A percentile compares a stretch with the other conserved stretches of the same genome.
Evolutionary conservation across 1,284 basidiomycete species (phyloP).

Genomic region (Trametes hirsuta): DNA sequence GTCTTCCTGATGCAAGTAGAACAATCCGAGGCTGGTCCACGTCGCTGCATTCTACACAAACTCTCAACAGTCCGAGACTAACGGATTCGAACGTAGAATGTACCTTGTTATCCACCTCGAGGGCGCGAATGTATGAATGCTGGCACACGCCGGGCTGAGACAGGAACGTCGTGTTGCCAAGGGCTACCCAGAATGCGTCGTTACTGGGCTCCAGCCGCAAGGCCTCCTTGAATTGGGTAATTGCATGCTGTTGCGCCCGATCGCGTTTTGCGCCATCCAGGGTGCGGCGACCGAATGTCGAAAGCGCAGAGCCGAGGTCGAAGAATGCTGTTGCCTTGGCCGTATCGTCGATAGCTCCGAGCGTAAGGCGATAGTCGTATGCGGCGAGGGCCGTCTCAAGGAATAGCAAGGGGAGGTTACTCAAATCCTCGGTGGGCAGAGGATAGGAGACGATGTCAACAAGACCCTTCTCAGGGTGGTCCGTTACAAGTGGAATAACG

Average conservation of each 20-base stretch:
- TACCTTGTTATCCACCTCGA: constrained; percentile 86
- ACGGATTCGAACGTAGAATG: constrained; percentile 20
- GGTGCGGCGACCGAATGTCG: constrained; percentile 48
- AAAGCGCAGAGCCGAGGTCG: constrained; percentile 77
- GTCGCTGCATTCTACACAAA: constrained; percentile 65
- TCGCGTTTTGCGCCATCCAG: constrained; percentile 36
- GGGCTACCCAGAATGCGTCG: constrained; percentile 79
- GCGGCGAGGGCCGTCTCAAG: constrained; percentile 61
- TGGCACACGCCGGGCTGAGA: constrained; percentile 76
- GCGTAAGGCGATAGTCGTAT: constrained; percentile 74
- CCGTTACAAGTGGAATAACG: constrained; percentile 43
- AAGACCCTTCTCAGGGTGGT: constrained; percentile 45
- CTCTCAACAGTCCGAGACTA: constrained; percentile 2
- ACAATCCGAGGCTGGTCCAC: constrained; percentile 91
- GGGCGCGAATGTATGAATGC: constrained; percentile 89
- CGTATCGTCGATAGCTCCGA: constrained; percentile 64
- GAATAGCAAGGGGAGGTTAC: constrained; percentile 35
- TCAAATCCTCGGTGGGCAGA: constrained; percentile 15
- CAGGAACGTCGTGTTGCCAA: constrained; percentile 80
- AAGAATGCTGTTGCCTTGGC: constrained; percentile 70
- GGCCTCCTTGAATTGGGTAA: constrained; percentile 73
- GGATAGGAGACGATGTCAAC: constrained; percentile 44
- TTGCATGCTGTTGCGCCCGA: constrained; percentile 54
- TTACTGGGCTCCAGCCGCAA: constrained; percentile 78
- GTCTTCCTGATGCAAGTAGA: constrained; percentile 88